Evolutionary conservation across 1,284 basidiomycete genomes (phyloP), one percentile per base, ranked within the genome.

Genomic region (Ustilago xerochloae): DNA sequence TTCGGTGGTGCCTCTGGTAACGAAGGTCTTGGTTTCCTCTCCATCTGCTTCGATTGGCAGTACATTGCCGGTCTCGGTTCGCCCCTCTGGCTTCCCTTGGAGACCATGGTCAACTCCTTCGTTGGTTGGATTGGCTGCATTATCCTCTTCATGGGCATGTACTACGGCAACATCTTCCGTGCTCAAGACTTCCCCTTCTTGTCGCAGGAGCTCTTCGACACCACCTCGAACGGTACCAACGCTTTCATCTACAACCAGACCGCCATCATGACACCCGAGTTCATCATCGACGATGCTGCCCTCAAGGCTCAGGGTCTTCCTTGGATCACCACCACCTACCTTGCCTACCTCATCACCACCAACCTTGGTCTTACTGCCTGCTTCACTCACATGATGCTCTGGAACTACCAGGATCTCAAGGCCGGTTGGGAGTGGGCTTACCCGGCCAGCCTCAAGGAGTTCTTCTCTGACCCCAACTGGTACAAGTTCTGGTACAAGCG

Each of bases 1-100:
- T 70, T 70, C 41, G 67, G 67, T 45, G 67, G 67, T 33, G 61
- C 67, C n/a, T 55, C 56, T 5, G 56, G 67, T 50, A 70, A 70
- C 57, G 61, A 70, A 20, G 67, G 67, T 36, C 55, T 70, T 6
- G 67, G 67, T 32, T 60, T 70, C 46, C 52, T 70, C n/a, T 50
- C 61, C n/a, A 28, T 70, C 57, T 55, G 61, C 41, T 60, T 70
- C 41, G 67, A 70, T 35, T 70, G 67, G 67, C 56, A 70, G 43
- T 70, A 70, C 57, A 70, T 70, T n/a, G 57, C 67, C 13, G 20
- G 30, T 24, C 50, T 68, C 6, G 65, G 65, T 12, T 63, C 66
- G 7, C 66, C 54, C 1, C 51, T 68, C 32, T 68, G 60, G 66
- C 55, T 68, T 13, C 66, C 66, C 20, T 60, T 68, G 24, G 55